These are phyloP conservation scores for Amborella trichopoda DNA, from an alignment of 164 flowering plant species.

Conservation along the genomic window DNA sequence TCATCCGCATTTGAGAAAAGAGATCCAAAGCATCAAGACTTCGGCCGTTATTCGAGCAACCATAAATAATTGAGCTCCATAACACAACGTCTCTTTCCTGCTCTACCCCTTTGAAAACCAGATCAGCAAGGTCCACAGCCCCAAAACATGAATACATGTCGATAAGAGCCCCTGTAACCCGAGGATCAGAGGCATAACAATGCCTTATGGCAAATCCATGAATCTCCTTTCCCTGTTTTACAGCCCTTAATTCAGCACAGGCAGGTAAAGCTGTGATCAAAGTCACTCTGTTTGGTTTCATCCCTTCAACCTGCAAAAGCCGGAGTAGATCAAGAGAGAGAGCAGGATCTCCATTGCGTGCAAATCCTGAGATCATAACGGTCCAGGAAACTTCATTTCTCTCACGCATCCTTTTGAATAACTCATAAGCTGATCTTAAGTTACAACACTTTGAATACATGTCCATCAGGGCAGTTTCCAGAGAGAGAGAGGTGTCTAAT, in stretches of 20 bases:
- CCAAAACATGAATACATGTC: conserved; percentile 26
- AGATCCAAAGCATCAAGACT: conserved; percentile 20
- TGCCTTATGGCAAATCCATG: conserved; percentile 41
- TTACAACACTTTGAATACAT: conserved; percentile 33
- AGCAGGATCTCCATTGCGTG: conserved; percentile 10
- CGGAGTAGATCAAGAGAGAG: conserved; percentile 28
- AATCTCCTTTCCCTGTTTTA: conserved; percentile 30
- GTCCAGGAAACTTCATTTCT: conserved; percentile 62
- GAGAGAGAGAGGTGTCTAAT: conserved; percentile 14
- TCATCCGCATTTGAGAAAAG: conserved; percentile 32
- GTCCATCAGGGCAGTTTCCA: conserved; percentile 40
- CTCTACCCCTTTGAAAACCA: conserved; percentile 22
- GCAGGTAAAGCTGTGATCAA: conserved; percentile 33
- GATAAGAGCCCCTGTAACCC: conserved; percentile 29
- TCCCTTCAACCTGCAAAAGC: conserved; percentile 32
- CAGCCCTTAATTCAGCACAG: conserved; percentile 19
- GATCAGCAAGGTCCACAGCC: conserved; percentile 10
- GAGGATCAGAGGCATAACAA: conserved; percentile 26
- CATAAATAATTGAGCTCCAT: conserved; percentile 46
- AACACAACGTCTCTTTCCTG: conserved; percentile 29
- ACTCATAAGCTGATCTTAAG: conserved; percentile 18
- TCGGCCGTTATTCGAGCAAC: conserved; percentile 20
- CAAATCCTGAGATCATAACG: conserved; percentile 40
- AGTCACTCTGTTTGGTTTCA: conserved; percentile 42
- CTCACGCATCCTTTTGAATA: conserved; percentile 27